These are phyloP conservation scores for Hanseniaspora thailandica DNA, from an alignment of 805 yeast species.

Conservation along the genomic window DNA sequence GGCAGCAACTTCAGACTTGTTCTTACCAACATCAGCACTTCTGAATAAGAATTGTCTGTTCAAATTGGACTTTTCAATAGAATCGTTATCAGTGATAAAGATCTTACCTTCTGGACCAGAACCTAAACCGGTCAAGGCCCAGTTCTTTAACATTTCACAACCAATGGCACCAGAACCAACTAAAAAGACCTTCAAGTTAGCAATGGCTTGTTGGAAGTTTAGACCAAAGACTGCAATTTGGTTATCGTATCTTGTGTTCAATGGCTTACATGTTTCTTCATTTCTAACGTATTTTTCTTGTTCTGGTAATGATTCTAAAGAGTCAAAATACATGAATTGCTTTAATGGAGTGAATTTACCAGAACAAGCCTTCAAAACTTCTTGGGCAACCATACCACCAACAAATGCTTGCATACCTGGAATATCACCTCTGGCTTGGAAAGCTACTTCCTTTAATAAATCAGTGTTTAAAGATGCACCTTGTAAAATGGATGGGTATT, in stretches of 20 bases:
- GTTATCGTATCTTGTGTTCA: conserved; percentile 77
- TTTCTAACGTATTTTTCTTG: conserved; percentile 46
- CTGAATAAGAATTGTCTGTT: conserved; percentile 94
- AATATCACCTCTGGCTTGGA: conserved; percentile 81
- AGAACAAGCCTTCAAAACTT: conserved; percentile 86
- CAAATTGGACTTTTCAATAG: conserved; percentile 88
- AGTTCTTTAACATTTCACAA: conserved; percentile 93
- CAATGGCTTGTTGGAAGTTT: conserved; percentile 57
- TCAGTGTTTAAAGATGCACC: conserved; percentile 45
- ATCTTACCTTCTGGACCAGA: conserved; percentile 83
- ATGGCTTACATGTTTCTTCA: conserved; percentile 61
- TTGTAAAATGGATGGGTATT: conserved; percentile 43
- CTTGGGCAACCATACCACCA: conserved; percentile 95
- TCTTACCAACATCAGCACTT: conserved; percentile 83
- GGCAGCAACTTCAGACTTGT: conserved; percentile 85
- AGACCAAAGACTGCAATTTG: conserved; percentile 90
- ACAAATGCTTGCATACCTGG: conserved; percentile 81
- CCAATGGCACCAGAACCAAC: conserved; percentile 99
- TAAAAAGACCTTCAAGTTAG: conserved; percentile 71
- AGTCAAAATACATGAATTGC: conserved; percentile 88
- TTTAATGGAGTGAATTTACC: conserved; percentile 90
- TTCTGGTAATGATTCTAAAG: conserved; percentile 79
- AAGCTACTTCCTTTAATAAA: conserved; percentile 59
- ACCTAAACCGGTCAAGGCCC: conserved; percentile 96
- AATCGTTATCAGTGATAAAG: conserved; percentile 80